These are phyloP conservation scores for Verbena officinalis DNA, from an alignment of 257 asterid species.

Conservation along the genomic window DNA sequence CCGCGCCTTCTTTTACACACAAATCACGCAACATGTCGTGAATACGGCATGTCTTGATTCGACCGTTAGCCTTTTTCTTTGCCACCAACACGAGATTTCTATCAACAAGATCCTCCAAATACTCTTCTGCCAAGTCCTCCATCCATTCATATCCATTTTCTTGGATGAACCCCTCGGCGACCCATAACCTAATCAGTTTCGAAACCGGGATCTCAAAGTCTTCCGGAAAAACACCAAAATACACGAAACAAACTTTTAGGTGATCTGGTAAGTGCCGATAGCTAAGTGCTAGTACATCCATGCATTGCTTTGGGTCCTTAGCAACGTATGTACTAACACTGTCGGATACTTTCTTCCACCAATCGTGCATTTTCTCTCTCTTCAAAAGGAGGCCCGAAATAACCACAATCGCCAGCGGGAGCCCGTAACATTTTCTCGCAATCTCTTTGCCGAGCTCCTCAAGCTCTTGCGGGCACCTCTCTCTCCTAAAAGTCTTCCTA, in stretches of 20 bases:
- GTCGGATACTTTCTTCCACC: conserved; percentile 37
- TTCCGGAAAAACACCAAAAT: conserved; percentile 40
- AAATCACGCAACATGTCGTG: conserved; percentile 45
- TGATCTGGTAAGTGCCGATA: conserved; percentile 41
- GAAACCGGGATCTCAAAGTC: conserved; percentile 38
- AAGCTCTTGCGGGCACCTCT: conserved; percentile 33
- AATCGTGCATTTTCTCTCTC: conserved; percentile 29
- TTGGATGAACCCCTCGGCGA: conserved; percentile 43
- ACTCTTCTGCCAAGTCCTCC: conserved; percentile 39
- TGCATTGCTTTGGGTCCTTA: conserved; percentile 34
- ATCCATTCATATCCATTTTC: conserved; percentile 25
- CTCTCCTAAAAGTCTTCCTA: conserved; percentile 27
- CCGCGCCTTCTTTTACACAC: conserved; percentile 31
- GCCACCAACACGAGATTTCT: conserved; percentile 34
- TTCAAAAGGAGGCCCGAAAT: conserved; percentile 37
- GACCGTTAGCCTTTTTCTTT: conserved; percentile 28
- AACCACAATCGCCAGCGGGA: conserved; percentile 44
- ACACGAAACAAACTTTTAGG: conserved; percentile 43
- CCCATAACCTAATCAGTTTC: conserved; percentile 41
- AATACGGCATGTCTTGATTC: conserved; percentile 30
- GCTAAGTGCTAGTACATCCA: conserved; percentile 40
- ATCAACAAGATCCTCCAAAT: conserved; percentile 41
- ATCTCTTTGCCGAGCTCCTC: conserved; percentile 36
- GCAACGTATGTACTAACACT: conserved; percentile 36
- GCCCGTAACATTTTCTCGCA: conserved; percentile 40